Evolutionary conservation across 805 yeast species (phyloP).

Genomic region (Lachancea thermotolerans): DNA sequence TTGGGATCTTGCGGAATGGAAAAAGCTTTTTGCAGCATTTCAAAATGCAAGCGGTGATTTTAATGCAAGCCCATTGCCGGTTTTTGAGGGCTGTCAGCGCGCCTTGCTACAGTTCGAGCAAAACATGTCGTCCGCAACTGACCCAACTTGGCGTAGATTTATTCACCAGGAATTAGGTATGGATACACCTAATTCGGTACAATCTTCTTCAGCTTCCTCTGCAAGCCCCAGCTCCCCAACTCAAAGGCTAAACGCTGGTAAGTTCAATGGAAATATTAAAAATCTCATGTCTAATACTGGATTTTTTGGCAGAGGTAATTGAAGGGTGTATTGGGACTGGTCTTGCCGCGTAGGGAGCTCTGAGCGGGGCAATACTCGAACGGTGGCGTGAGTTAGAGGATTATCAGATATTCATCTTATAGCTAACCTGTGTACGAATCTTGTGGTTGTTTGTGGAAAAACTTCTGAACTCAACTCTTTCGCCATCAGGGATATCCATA

Average conservation of each 20-base stretch:
- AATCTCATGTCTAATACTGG: slow-evolving; percentile 16
- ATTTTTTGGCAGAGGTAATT: slow-evolving; percentile 18
- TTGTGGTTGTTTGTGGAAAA: slow-evolving; percentile 63
- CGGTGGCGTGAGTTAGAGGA: background rate
- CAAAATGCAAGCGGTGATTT: slow-evolving; percentile 8
- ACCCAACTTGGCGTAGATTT: slow-evolving; percentile 27
- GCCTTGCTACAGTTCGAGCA: slow-evolving; percentile 13
- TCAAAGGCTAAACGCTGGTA: slow-evolving; percentile 12
- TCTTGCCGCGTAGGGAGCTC: background rate
- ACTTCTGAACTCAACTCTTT: slow-evolving; percentile 60
- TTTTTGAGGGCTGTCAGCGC: slow-evolving; percentile 2
- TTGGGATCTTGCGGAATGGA: slow-evolving; percentile 31
- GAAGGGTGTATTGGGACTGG: background rate
- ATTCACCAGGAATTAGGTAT: slow-evolving; percentile 21
- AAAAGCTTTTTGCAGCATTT: slow-evolving; percentile 21
- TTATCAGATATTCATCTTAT: slow-evolving; percentile 19
- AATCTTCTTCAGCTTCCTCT: slow-evolving; percentile 4
- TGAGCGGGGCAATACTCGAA: background rate
- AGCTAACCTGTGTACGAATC: slow-evolving; percentile 63
- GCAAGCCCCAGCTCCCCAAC: slow-evolving; percentile 5
- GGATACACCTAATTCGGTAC: slow-evolving; percentile 5
- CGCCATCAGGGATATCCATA: slow-evolving; percentile 50
- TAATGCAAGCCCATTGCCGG: background rate
- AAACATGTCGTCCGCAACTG: slow-evolving; percentile 22
- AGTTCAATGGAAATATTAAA: slow-evolving; percentile 16